Conservation (phyloP, 192 early-diverging fungal species). For the Umbelopsis vinacea region DNA sequence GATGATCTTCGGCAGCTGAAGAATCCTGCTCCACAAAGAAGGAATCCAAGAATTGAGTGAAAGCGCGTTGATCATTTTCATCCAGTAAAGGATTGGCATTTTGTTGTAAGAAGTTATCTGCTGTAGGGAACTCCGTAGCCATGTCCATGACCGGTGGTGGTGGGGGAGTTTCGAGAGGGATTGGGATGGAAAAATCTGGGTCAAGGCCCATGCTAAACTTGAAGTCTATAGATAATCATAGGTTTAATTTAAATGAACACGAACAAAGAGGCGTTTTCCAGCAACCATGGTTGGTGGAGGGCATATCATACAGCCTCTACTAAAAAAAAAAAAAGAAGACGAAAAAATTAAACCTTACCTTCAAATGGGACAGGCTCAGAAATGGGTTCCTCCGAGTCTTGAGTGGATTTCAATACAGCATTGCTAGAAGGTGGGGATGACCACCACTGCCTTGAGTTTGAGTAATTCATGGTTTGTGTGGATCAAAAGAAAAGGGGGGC, state of each 20-base stretch:
- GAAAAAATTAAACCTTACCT: too few relatives aligned
- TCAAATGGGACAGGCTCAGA: conserved; percentile 43
- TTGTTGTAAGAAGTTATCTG: conserved; percentile 16
- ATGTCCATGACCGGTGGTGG: conserved; percentile 20
- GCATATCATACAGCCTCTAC: too few relatives aligned
- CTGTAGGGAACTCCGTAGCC: not conserved
- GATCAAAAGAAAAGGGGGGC: not conserved
- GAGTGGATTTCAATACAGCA: not conserved
- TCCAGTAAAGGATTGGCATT: conserved; percentile 29
- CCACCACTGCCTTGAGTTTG: conserved; percentile 8
- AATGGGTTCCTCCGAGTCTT: conserved; percentile 2
- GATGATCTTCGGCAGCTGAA: not conserved
- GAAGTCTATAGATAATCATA: conserved; percentile 33
- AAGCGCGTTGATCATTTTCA: conserved; percentile 49
- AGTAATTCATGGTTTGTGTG: conserved; percentile 12
- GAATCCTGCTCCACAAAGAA: conserved; percentile 54
- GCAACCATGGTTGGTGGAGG: too few relatives aligned
- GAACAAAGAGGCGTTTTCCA: too few relatives aligned
- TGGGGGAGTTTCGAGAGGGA: conserved; percentile 36
- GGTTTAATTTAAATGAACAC: not conserved
- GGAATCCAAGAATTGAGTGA: conserved; percentile 57
- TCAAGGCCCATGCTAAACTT: conserved; percentile 44
- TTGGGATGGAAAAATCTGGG: conserved; percentile 36
- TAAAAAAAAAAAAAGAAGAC: too few relatives aligned
- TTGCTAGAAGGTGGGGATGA: conserved; percentile 18